A percentile compares a stretch with the other conserved stretches of the same genome.
Evolutionary conservation across 225 moss, liverwort and hornwort genomes (phyloP).

Genomic region (Pseudisothecium myosuroides): DNA sequence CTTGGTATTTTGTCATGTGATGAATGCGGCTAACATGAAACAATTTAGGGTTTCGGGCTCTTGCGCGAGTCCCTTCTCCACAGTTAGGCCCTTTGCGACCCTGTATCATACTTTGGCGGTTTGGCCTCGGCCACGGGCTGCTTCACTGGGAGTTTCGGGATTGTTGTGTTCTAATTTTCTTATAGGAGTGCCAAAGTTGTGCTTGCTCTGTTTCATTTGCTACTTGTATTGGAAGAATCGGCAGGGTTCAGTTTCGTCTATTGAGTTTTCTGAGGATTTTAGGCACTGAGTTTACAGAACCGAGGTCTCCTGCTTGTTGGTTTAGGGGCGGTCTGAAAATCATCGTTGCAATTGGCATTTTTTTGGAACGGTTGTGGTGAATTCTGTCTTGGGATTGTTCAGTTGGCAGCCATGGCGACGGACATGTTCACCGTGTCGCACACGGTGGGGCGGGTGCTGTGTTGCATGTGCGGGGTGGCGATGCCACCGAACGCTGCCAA

Average conservation of each 20-base stretch:
- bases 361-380: background rate
- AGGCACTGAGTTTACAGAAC: background rate
- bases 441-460: conserved; percentile 87
- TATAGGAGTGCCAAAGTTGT: background rate
- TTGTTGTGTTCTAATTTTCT: background rate
- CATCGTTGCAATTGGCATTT: background rate
- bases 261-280: background rate
- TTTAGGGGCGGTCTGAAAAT: background rate
- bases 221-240: background rate
- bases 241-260: background rate
- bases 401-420: conserved; percentile 46
- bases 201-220: background rate
- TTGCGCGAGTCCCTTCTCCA: background rate
- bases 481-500: conserved; percentile 94
- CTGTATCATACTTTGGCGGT: too few species aligned
- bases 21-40: background rate
- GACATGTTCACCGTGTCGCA: conserved; percentile 94
- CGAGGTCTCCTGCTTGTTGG: background rate
- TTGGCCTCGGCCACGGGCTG: background rate
- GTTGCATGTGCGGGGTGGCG: conserved; percentile 84
- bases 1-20: too few species aligned
- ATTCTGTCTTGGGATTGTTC: background rate
- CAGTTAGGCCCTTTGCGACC: background rate
- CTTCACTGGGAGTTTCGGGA: background rate
- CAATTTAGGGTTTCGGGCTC: background rate